A percentile compares a stretch with the other conserved stretches of the same genome.
Evolutionary conservation across 2,329 filamentous ascomycete species (phyloP).

Genomic region (Cladosporium sp.): DNA sequence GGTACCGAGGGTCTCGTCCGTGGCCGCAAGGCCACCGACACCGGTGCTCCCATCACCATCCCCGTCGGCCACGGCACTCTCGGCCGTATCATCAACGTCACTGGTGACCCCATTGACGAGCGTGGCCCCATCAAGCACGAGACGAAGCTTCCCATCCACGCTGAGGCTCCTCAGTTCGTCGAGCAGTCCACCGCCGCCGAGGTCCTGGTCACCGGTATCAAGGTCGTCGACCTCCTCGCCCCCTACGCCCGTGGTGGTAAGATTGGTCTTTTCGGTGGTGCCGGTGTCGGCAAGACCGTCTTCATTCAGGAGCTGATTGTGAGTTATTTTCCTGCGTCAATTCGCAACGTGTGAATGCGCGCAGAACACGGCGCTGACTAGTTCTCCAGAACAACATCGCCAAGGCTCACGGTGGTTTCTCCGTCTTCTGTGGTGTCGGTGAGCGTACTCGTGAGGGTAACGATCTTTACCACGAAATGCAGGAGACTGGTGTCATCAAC

Average conservation of each 20-base stretch:
- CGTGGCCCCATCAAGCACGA: conserved; percentile 93
- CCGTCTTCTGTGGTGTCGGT: conserved; percentile 99
- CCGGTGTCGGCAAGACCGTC: conserved; percentile 99
- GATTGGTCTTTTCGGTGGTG: conserved; percentile 99
- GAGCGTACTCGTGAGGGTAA: conserved; percentile 99
- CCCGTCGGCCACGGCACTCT: conserved; percentile 90
- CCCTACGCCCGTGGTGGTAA: conserved; percentile 99
- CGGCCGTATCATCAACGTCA: conserved; percentile 99
- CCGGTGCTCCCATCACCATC: conserved; percentile 90
- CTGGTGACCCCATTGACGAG: conserved; percentile 99
- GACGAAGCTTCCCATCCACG: conserved; percentile 86
- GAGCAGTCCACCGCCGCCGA: conserved; percentile 96
- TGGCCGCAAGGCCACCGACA: conserved; percentile 78
- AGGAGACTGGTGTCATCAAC: conserved; percentile 99
- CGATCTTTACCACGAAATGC: conserved; percentile 99
- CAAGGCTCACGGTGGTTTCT: conserved; percentile 99
- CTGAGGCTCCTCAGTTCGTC: conserved; percentile 83
- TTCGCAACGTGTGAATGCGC: background rate
- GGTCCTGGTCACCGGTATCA: conserved; percentile 98
- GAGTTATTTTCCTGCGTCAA: conserved; percentile 30
- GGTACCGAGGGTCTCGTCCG: conserved; percentile 99
- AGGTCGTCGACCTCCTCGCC: conserved; percentile 98
- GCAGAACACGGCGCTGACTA: background rate
- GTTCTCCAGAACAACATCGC: conserved; percentile 87
- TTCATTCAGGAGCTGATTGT: conserved; percentile 99